A percentile compares a stretch with the other conserved stretches of the same genome.
Conservation (phyloP, 306 rosid species). For the Cucumis sativus region DNA sequence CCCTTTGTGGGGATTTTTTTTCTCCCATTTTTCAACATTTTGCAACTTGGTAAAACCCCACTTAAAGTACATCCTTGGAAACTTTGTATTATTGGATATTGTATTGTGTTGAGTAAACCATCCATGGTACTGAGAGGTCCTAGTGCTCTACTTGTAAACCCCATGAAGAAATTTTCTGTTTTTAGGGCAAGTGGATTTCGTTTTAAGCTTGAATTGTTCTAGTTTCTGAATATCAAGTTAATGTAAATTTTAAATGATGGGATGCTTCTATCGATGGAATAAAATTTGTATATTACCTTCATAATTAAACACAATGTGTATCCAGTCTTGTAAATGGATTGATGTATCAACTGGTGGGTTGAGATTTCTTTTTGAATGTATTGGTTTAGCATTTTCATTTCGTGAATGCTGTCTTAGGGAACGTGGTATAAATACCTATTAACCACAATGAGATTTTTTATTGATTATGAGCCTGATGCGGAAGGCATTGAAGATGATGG, state of each 20-base stretch:
- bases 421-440: neutral
- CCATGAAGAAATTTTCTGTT: neutral
- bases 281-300: neutral
- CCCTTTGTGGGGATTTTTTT: neutral
- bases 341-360: neutral
- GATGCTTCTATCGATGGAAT: neutral
- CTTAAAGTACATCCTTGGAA: neutral
- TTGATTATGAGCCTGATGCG: neutral
- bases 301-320: neutral
- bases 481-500: neutral
- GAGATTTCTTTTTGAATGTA: neutral
- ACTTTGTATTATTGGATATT: neutral
- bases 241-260: neutral
- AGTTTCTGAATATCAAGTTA: neutral
- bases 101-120: neutral
- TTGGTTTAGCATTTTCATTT: neutral
- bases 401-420: neutral
- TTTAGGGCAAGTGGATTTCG: neutral
- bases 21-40: neutral
- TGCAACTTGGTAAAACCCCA: neutral
- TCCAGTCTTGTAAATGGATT: neutral
- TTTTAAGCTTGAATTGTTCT: neutral
- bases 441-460: neutral
- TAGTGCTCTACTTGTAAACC: neutral
- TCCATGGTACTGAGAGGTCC: neutral